These are phyloP conservation scores for Podaxis sp. DNA, from an alignment of 768 basidiomycete genomes.

Conservation along the genomic window DNA sequence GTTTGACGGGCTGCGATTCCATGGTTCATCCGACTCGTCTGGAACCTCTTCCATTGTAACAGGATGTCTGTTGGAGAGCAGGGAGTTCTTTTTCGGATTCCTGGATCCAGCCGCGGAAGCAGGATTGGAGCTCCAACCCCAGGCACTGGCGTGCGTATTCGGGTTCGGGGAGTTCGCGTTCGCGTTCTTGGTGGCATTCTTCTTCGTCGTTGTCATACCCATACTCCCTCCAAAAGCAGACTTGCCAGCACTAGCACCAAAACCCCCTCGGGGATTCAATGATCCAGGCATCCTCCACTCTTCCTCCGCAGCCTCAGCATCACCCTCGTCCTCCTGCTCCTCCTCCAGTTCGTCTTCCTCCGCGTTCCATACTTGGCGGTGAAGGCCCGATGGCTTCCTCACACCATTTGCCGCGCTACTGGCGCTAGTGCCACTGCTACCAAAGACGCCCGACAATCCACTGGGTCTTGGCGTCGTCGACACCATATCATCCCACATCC, in stretches of 20 bases:
- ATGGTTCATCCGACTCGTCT: constrained; percentile 3
- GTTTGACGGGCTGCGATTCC: constrained; percentile 5
- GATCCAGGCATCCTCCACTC: constrained; percentile 12
- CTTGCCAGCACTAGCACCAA: neutral
- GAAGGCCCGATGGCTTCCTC: constrained; percentile 7
- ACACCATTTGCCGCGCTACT: neutral
- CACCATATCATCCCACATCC: constrained; percentile 12
- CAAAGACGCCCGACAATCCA: neutral
- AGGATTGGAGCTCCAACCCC: neutral
- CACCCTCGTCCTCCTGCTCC: constrained; percentile 6
- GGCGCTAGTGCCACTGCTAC: neutral
- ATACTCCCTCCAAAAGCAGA: neutral
- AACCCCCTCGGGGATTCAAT: neutral
- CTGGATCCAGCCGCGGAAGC: neutral
- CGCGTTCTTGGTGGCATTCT: neutral
- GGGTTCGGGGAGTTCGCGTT: neutral
- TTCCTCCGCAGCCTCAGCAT: neutral
- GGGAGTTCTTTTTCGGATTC: neutral
- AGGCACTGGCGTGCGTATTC: neutral
- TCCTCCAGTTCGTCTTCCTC: constrained; percentile 2
- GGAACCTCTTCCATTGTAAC: constrained; percentile 12
- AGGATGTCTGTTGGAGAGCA: neutral
- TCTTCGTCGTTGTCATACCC: neutral
- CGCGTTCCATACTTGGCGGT: constrained; percentile 10
- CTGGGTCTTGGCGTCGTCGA: constrained; percentile 7